A percentile compares a stretch with the other conserved stretches of the same genome.
Evolutionary conservation across 2,329 filamentous ascomycete species (phyloP).

Genomic region (Cladosporium colombiae): DNA sequence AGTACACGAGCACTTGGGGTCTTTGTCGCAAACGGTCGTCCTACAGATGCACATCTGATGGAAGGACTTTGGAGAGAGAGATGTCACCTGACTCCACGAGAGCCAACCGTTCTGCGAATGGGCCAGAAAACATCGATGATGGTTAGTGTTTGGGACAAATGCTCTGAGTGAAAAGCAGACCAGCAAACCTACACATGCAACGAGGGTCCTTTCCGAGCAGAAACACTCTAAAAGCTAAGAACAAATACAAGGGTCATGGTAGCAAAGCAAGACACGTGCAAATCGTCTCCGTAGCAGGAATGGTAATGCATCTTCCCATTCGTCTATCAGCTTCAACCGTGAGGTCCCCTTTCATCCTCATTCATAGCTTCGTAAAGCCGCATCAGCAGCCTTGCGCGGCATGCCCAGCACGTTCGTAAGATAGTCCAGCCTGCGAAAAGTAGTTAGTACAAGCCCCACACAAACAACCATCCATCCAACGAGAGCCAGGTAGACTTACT

Average conservation of each 20-base stretch:
- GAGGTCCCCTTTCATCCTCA: neutral
- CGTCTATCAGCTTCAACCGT: neutral
- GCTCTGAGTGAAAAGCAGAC: neutral
- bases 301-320: neutral
- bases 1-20: neutral
- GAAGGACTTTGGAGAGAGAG: neutral
- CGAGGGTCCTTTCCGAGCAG: neutral
- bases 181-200: neutral
- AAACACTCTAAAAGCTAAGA: neutral
- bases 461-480: neutral
- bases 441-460: conserved; percentile 12
- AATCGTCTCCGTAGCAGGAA: neutral
- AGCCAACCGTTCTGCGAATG: neutral
- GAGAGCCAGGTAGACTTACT: conserved; percentile 58
- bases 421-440: conserved; percentile 59
- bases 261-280: neutral
- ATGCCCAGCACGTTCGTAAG: conserved; percentile 64
- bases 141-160: neutral
- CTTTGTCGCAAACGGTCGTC: too few relatives aligned
- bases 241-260: neutral
- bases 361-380: conserved; percentile 22
- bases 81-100: neutral
- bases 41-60: too few relatives aligned
- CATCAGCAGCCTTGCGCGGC: conserved; percentile 53
- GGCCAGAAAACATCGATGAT: neutral